phyloP scores from a whole-genome alignment of 441 rosid genomes.

The Macaranga tanarius region DNA sequence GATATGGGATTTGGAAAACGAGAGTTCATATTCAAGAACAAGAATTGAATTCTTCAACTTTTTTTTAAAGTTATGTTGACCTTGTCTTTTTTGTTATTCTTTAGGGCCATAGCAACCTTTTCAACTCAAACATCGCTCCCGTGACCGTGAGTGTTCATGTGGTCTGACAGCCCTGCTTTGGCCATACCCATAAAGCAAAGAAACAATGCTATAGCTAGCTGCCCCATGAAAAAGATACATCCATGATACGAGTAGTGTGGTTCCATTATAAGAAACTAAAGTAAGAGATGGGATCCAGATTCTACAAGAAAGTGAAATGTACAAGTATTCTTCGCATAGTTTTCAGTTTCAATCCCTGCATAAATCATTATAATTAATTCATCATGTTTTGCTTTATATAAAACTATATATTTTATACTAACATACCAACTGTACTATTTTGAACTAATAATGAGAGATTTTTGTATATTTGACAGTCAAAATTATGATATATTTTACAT shows the following conservation, averaged over 20 bases:
- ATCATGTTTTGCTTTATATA: not conserved
- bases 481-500: too few species aligned
- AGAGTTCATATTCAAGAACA: too few species aligned
- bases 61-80: not conserved
- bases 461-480: too few species aligned
- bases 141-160: not conserved
- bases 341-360: too few species aligned
- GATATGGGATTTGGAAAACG: too few species aligned
- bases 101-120: not conserved
- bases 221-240: not conserved
- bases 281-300: not conserved
- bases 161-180: not conserved
- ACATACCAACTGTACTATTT: too few species aligned
- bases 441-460: not conserved
- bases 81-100: too few species aligned
- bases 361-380: not conserved
- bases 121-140: not conserved
- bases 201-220: too few species aligned
- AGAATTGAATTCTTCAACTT: not conserved
- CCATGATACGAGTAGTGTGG: not conserved
- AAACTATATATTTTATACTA: too few species aligned
- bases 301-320: not conserved
- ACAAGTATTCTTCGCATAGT: not conserved
- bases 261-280: not conserved
- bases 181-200: conserved; percentile 3